phyloP scores from a whole-genome alignment of 2,329 filamentous ascomycete species.

The Westerdykella sp. region DNA sequence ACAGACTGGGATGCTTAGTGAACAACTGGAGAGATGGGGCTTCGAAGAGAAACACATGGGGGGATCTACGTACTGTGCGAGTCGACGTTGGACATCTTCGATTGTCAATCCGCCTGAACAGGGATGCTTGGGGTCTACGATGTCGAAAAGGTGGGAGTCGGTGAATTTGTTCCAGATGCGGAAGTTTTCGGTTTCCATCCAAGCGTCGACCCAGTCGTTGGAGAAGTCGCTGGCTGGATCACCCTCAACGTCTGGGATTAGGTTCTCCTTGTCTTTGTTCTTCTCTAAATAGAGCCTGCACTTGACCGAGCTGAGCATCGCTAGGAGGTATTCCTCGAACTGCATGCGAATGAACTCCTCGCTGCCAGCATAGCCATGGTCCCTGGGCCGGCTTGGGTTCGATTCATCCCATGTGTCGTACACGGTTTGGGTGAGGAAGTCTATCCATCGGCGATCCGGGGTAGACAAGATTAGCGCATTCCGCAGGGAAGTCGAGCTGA shows the following conservation, averaged over 20 bases:
- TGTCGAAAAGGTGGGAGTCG: slow-evolving; percentile 86
- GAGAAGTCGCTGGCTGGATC: slow-evolving; percentile 83
- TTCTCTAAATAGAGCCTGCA: slow-evolving; percentile 57
- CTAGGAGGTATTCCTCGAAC: slow-evolving; percentile 93
- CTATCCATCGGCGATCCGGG: slow-evolving; percentile 92
- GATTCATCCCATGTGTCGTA: slow-evolving; percentile 94
- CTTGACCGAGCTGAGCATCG: slow-evolving; percentile 80
- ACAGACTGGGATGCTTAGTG: slow-evolving; percentile 28
- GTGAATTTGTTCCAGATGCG: slow-evolving; percentile 69
- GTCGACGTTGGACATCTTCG: slow-evolving; percentile 84
- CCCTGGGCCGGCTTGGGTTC: slow-evolving; percentile 85
- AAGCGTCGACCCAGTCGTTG: slow-evolving; percentile 76
- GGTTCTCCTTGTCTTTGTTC: slow-evolving; percentile 50
- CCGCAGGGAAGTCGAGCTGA: slow-evolving; percentile 73
- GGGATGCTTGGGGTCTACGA: slow-evolving; percentile 87
- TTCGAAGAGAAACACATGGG: slow-evolving; percentile 7
- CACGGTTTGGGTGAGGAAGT: slow-evolving; percentile 86
- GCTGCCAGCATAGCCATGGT: slow-evolving; percentile 87
- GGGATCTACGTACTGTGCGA: slow-evolving; percentile 55
- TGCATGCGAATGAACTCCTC: slow-evolving; percentile 97
- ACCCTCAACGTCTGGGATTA: slow-evolving; percentile 62
- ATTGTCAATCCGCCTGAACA: slow-evolving; percentile 89
- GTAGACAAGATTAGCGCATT: slow-evolving; percentile 70
- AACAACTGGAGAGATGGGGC: slow-evolving; percentile 7
- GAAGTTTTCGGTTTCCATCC: slow-evolving; percentile 86